Base-by-base conservation (phyloP, 2,329 filamentous ascomycete species). In the Ascochyta clinopodiicola region DNA sequence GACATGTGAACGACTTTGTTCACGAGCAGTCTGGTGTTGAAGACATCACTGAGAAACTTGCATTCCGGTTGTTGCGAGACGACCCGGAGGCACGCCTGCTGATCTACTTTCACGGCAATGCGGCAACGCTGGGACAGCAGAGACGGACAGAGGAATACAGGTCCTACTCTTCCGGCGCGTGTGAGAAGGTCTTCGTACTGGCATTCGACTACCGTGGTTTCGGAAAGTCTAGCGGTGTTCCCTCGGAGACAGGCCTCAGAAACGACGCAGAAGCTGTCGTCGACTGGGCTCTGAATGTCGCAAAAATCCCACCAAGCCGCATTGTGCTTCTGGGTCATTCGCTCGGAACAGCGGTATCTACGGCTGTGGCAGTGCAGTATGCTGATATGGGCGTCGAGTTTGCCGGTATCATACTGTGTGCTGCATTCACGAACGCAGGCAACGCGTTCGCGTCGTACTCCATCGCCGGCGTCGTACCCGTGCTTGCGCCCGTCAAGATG, bases 131-230 rank as follows among this genome's bases (percentile, higher is more conserved):
- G 31, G 92, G 89, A 9, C 91, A 96, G 72, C 86, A 86, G 51
- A 84, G 88, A 70, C 86, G 94, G 15, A 89, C 92, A 1, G 82
- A 88, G 39, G 89, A 87, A 55, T 96, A 96, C 72, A 90, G 93
- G 59, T 82, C 87, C 25, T 80, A 96, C 43, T 86, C 92, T 2
- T 85, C 90, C 46, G 86, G 87, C 4, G 72, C 80, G 0, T 74
- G 70, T 15, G 72, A 73, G 15, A 82, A 84, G 52, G 84, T 93
- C 51, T 75, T 72, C 68, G 85, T 97, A 22, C 80, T 97, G 13
- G 84, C 91, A n/a, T 87, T 97, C 61, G 93, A 97, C 79, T 97
- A 97, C 73, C 89, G 93, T 27, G 93, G 93, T 1, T 98, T 92
- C 65, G 94, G 93, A 1, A 83, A 86, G 42, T 96, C 91, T 6